Evolutionary conservation across 306 rosid genomes (phyloP), one percentile per base, ranked within the genome.

Genomic region (Cucurbita moschata): DNA sequence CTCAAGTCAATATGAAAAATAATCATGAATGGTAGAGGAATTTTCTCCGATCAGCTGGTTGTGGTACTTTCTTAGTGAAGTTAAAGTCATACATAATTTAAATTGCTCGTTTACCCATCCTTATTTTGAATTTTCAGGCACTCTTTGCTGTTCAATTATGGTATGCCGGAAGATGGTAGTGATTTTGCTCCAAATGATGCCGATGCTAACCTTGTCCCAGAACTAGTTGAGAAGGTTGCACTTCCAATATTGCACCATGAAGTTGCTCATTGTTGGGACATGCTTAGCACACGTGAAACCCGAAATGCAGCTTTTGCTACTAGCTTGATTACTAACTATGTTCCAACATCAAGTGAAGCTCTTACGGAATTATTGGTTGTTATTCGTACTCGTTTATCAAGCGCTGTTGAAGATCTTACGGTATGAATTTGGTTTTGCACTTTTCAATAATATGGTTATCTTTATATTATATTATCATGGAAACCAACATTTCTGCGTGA

Each of bases 171-270:
- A 72, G 95, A 89, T 83, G 90, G 87, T 74, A 79, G 79, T 63
- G 87, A 81, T 74, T 77, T 88, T 72, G 83, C 82, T 75, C 85
- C 78, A 44, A 92, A 87, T 79, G 96, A 90, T 77, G 84, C 86
- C 39, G 98, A 94, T 87, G 89, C 80, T 62, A 92, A 94, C 73
- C 97, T 88, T 77, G 96, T 94, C 35, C 98, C 98, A 38, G 87
- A 80, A 73, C 80, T 94, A 81, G 97, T 94, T 81, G 98, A 90
- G 76, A 90, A 89, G 86, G 89, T 94, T 73, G 97, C 98, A 61
- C 87, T 94, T 69, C 98, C 96, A 58, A 85, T 90, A 83, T 88
- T 94, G 82, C 98, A 87, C 73, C 86, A 87, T 65, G 90, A 89
- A 79, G 79, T 94, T 83, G 81, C 80, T 79, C 86, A 89, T 77